Conservation (phyloP, 2,329 filamentous ascomycete species). For the Trichoderma atrobrunneum region DNA sequence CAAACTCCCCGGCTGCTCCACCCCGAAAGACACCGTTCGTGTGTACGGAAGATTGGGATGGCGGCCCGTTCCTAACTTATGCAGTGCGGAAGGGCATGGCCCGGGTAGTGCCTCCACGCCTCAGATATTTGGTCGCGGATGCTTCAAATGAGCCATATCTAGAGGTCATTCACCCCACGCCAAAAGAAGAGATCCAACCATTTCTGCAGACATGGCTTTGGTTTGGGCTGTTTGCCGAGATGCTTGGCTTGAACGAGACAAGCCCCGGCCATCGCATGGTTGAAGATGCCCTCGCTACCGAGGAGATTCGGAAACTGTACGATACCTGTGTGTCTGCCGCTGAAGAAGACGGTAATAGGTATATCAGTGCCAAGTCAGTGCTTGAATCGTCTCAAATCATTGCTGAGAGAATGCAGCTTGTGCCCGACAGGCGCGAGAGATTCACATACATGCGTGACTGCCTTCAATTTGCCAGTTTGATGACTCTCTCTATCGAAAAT, state of each 20-base stretch:
- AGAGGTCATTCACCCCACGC: slow-evolving; percentile 23
- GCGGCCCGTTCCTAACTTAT: slow-evolving; percentile 28
- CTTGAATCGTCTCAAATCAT: slow-evolving; percentile 14
- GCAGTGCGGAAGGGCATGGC: slow-evolving; percentile 22
- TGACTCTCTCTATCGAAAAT: slow-evolving; percentile 21
- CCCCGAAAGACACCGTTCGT: slow-evolving; percentile 25
- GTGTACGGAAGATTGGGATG: slow-evolving; percentile 28
- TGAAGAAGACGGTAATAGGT: not conserved
- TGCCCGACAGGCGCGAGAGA: slow-evolving; percentile 18
- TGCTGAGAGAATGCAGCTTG: slow-evolving; percentile 17
- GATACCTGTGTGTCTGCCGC: slow-evolving; percentile 1
- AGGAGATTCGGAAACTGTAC: slow-evolving; percentile 22
- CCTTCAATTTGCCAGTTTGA: slow-evolving; percentile 20
- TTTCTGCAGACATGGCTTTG: slow-evolving; percentile 36
- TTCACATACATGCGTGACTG: slow-evolving; percentile 24
- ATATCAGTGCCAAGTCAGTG: slow-evolving; percentile 11
- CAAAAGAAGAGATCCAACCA: slow-evolving; percentile 24
- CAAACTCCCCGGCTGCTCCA: slow-evolving; percentile 22
- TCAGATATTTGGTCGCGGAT: slow-evolving; percentile 6
- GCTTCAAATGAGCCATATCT: slow-evolving; percentile 16
- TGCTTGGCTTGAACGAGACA: slow-evolving; percentile 28
- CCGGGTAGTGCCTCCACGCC: slow-evolving; percentile 13
- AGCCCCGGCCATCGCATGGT: slow-evolving; percentile 20
- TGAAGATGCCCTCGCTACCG: slow-evolving; percentile 8
- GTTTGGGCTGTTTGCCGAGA: slow-evolving; percentile 33